These are phyloP conservation scores for Termitomyces sp. DNA, from an alignment of 768 basidiomycete genomes.

Conservation along the genomic window DNA sequence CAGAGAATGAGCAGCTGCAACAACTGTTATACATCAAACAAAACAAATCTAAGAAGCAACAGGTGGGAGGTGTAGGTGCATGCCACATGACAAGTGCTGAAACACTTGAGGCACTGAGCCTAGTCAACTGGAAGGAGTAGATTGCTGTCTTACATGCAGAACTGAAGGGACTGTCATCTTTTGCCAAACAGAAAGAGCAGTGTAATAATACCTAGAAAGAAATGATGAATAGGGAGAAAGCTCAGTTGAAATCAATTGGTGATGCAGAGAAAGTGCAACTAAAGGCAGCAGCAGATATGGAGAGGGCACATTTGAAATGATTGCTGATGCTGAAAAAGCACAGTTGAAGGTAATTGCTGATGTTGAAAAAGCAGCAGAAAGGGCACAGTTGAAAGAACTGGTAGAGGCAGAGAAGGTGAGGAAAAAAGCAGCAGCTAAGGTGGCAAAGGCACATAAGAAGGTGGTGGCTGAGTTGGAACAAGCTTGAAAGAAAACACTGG, in stretches of 20 bases:
- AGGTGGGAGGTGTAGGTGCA: constrained; percentile 9
- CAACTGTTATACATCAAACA: constrained; percentile 16
- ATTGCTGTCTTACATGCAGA: background rate
- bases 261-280: background rate
- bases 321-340: too few species aligned
- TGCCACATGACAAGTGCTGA: constrained; percentile 20
- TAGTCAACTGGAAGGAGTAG: constrained; percentile 1
- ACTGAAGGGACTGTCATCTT: constrained; percentile 2
- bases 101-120: constrained; percentile 9
- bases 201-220: background rate
- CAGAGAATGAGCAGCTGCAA: constrained; percentile 23
- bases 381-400: too few species aligned
- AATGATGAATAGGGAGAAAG: constrained; percentile 1
- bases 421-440: background rate
- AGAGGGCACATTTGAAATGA: too few species aligned
- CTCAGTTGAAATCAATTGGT: background rate
- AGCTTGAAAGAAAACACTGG: too few species aligned
- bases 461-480: too few species aligned
- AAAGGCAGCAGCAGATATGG: too few species aligned
- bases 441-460: background rate
- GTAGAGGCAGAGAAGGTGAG: background rate
- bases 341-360: too few species aligned
- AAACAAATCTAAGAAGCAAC: constrained; percentile 9
- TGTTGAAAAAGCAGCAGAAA: too few species aligned
- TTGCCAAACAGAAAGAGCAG: constrained; percentile 1